Evolutionary conservation across 2,329 filamentous ascomycete genomes (phyloP), one percentile per base, ranked within the genome.

Genomic region (Achaetomium macrosporum): DNA sequence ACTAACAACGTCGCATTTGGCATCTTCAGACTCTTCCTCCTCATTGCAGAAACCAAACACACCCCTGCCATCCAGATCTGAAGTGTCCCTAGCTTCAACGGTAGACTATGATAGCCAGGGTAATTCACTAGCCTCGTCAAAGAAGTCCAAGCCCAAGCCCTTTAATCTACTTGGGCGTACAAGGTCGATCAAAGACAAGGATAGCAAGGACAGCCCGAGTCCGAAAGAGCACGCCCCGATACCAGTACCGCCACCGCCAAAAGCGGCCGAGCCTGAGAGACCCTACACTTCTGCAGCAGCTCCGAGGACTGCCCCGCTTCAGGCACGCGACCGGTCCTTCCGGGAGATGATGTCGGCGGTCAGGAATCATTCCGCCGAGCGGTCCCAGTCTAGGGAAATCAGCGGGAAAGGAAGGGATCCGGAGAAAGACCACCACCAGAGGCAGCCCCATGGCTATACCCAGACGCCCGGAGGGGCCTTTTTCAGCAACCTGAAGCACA

Each of bases 311-410:
- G 81, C 87, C 10, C 82, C 85, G 1, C 68, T 83, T 33, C 78
- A 70, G 31, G 78, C 70, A 36, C 79, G 82, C 61, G 88, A 90
- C 52, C 80, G 84, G 60, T 77, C 83, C 3, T 83, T 85, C 62
- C 79, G 81, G 60, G 80, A 85, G 42, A 84, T 85, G 72, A 84
- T 88, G 74, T 75, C 85, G 30, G 76, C 77, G 20, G 69, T 77
- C 51, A 79, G 88, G 57, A 89, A 87, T 60, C 83, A 85, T 61
- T 90, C 88, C 3, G 82, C 83, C 57, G 89, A 95, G 66, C 82
- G 88, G 60, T 68, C 73, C 16, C 65, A 69, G 15, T 63, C 68
- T 19, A 71, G 77, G 54, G 77, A 81, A 42, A 65, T 66, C 12
- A 66, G 70, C 25, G 70, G 70, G 56, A 73, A 71, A 63, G 74